Percentiles rank a stretch among this genome's conserved stretches.
Conservation (phyloP, 2,329 filamentous ascomycete species). For the Allantophomopsis cytisporea region DNA sequence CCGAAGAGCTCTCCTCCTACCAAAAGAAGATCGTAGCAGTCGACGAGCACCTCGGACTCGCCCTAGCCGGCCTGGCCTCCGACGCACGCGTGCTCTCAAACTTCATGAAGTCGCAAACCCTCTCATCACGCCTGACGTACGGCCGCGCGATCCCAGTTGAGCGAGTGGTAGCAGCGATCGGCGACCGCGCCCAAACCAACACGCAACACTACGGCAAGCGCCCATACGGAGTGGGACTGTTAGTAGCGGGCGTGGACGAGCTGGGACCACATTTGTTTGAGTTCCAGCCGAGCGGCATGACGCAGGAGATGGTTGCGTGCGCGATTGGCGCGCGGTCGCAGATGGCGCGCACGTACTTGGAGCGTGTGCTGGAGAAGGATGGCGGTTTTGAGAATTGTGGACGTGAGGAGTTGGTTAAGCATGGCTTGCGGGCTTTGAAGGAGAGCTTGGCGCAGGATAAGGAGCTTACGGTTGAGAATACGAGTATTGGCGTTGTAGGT, state of each 20-base stretch:
- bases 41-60: conserved; percentile 89
- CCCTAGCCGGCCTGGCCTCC: conserved; percentile 91
- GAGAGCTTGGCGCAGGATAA: conserved; percentile 95
- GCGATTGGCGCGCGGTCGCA: conserved; percentile 92
- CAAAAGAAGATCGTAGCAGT: conserved; percentile 98
- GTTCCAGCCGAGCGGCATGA: conserved; percentile 93
- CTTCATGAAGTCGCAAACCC: conserved; percentile 99
- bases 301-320: conserved; percentile 92
- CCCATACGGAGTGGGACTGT: conserved; percentile 86
- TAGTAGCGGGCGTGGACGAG: conserved; percentile 90
- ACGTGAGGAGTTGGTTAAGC: conserved; percentile 77
- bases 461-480: conserved; percentile 95
- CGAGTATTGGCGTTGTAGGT: conserved; percentile 77
- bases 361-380: conserved; percentile 67
- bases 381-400: conserved; percentile 52
- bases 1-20: conserved; percentile 98
- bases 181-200: conserved; percentile 93
- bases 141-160: conserved; percentile 85
- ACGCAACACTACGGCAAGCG: conserved; percentile 96
- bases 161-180: conserved; percentile 82
- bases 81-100: conserved; percentile 98
- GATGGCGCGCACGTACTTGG: conserved; percentile 95
- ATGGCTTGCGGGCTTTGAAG: conserved; percentile 83
- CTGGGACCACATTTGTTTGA: conserved; percentile 93
- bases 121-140: conserved; percentile 90